Conservation (phyloP, 1,284 basidiomycete genomes). For the Filobasidium uniguttulatum region DNA sequence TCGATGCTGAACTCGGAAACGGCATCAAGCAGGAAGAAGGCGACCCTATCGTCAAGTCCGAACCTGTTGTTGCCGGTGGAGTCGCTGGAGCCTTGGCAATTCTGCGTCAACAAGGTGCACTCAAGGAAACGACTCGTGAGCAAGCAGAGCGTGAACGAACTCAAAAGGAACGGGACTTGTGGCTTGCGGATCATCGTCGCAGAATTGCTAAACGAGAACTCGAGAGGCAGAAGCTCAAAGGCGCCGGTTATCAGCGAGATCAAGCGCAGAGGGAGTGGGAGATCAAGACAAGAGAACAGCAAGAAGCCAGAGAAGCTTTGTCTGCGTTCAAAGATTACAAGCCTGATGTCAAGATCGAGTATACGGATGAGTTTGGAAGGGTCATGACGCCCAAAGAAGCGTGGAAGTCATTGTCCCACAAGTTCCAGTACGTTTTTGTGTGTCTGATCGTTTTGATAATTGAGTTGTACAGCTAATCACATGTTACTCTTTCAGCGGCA, state of each 20-base stretch:
- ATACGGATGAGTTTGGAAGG: constrained; percentile 85
- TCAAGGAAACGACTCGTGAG: constrained; percentile 53
- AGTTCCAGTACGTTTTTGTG: constrained; percentile 52
- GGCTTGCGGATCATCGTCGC: constrained; percentile 73
- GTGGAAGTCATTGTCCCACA: constrained; percentile 87
- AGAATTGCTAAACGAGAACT: constrained; percentile 63
- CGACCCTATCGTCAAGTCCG: constrained; percentile 38
- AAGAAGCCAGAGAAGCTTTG: constrained; percentile 68
- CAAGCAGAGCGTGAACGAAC: constrained; percentile 63
- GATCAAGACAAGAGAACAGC: constrained; percentile 77
- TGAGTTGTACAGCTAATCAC: background rate
- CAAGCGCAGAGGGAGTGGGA: constrained; percentile 91
- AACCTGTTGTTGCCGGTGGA: constrained; percentile 62
- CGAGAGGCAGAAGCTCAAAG: constrained; percentile 58
- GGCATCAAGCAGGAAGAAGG: constrained; percentile 47
- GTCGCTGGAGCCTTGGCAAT: constrained; percentile 79
- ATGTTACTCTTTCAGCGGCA: constrained; percentile 44
- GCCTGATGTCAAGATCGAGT: constrained; percentile 90
- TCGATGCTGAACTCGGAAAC: constrained; percentile 39
- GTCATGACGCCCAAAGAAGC: constrained; percentile 81
- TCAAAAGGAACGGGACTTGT: constrained; percentile 74
- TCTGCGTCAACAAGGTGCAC: constrained; percentile 79
- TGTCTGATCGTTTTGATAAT: background rate
- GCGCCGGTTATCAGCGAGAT: constrained; percentile 64
- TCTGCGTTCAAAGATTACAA: constrained; percentile 88